Evolutionary conservation across 257 asterid genomes (phyloP).

Genomic region (Gentiana straminea): DNA sequence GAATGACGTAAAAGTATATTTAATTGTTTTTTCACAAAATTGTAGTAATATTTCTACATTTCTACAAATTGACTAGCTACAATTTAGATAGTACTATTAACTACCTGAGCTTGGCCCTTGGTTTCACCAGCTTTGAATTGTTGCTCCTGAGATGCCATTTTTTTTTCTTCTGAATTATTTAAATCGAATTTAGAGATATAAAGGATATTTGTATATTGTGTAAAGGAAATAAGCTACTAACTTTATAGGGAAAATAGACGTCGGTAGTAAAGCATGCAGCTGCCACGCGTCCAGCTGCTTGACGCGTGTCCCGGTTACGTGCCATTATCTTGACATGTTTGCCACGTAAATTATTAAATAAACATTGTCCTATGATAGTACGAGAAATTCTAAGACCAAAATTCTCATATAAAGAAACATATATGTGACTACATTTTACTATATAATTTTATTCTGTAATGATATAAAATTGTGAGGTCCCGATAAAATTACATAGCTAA

Average conservation of each 20-base stretch:
- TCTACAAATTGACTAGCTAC: too few species aligned
- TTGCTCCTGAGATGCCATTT: constrained; percentile 59
- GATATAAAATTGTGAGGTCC: too few species aligned
- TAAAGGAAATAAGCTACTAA: background rate
- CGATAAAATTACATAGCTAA: too few species aligned
- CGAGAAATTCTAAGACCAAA: too few species aligned
- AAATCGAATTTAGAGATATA: background rate
- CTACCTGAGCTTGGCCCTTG: constrained; percentile 72
- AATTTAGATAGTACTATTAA: background rate
- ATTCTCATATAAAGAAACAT: too few species aligned
- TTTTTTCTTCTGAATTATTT: background rate
- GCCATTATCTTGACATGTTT: constrained; percentile 7
- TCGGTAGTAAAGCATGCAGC: background rate
- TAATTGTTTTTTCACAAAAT: background rate
- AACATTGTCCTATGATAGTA: too few species aligned
- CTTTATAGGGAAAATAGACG: constrained; percentile 14
- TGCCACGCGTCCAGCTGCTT: constrained; percentile 39
- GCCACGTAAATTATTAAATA: too few species aligned
- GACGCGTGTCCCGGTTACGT: constrained; percentile 57
- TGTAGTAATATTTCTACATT: background rate
- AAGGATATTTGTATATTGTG: background rate
- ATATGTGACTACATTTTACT: too few species aligned
- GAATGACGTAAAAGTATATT: background rate
- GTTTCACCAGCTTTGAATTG: constrained; percentile 67
- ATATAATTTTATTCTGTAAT: too few species aligned